Percentiles rank a stretch among this genome's conserved stretches.
These are phyloP conservation scores for Rhodofomes roseus DNA, from an alignment of 1,284 basidiomycete species.

Conservation along the genomic window DNA sequence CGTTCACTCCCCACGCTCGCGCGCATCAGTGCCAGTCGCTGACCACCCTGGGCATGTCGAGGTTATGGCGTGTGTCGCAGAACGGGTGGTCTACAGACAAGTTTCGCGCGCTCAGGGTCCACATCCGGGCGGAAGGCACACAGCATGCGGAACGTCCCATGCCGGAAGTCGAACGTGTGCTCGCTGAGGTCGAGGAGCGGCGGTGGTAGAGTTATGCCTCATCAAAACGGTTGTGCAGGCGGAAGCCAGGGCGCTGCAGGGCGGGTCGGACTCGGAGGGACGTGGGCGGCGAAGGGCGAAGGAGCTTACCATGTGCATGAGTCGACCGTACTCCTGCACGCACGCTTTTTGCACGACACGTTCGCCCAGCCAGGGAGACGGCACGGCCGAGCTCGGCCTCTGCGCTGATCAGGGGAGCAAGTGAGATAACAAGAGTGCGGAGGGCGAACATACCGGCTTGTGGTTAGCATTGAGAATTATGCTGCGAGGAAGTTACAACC, in stretches of 20 bases:
- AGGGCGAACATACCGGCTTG: constrained; percentile 71
- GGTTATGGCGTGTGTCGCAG: constrained; percentile 39
- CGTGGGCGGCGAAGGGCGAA: not conserved
- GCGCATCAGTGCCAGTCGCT: constrained; percentile 55
- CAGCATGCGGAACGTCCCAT: constrained; percentile 74
- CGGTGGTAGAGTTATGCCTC: constrained; percentile 53
- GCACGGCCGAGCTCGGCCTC: constrained; percentile 57
- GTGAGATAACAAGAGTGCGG: constrained; percentile 67
- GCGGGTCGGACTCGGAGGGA: not conserved
- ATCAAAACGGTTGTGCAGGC: constrained; percentile 50
- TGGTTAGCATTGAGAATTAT: constrained; percentile 51
- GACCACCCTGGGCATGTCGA: constrained; percentile 42
- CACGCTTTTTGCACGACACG: constrained; percentile 50
- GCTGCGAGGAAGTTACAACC: constrained; percentile 5
- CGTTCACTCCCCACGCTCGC: constrained; percentile 46
- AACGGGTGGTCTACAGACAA: constrained; percentile 41
- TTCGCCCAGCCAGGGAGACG: constrained; percentile 63
- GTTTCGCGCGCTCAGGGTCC: constrained; percentile 23
- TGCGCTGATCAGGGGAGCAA: constrained; percentile 81
- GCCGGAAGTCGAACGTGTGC: constrained; percentile 80
- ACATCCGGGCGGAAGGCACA: constrained; percentile 57
- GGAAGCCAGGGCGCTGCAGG: constrained; percentile 70
- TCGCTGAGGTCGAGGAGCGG: constrained; percentile 66
- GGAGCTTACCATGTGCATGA: constrained; percentile 62
- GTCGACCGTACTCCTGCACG: constrained; percentile 54